These are phyloP conservation scores for Porodaedalea pini DNA, from an alignment of 1,284 basidiomycete species.

Conservation along the genomic window DNA sequence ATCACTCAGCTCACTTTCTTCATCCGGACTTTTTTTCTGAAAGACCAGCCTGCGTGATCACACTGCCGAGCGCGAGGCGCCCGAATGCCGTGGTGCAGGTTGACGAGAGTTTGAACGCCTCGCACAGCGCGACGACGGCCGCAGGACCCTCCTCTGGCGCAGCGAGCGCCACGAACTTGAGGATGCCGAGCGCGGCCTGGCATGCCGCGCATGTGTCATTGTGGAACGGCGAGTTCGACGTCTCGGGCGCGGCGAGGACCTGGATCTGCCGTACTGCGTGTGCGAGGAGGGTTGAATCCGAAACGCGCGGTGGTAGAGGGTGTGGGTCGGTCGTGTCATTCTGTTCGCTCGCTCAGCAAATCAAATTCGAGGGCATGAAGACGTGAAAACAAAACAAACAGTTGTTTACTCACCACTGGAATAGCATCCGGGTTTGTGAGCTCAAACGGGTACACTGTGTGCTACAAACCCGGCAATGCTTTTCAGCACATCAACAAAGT, in stretches of 20 bases:
- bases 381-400: not conserved
- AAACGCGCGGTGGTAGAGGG: slow-evolving; percentile 53
- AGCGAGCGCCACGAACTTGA: slow-evolving; percentile 62
- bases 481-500: slow-evolving; percentile 1
- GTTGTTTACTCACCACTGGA: slow-evolving; percentile 7
- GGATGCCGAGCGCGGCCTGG: slow-evolving; percentile 57
- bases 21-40: not conserved
- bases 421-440: slow-evolving; percentile 51
- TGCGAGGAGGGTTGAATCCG: slow-evolving; percentile 40
- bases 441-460: slow-evolving; percentile 44
- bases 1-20: not conserved
- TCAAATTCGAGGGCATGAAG: not conserved
- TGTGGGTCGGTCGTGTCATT: slow-evolving; percentile 62
- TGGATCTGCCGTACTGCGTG: slow-evolving; percentile 53
- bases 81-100: slow-evolving; percentile 50
- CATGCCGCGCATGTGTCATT: slow-evolving; percentile 58
- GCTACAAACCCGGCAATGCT: not conserved
- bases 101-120: slow-evolving; percentile 52
- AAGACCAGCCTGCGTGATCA: slow-evolving; percentile 60
- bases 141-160: slow-evolving; percentile 59
- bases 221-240: slow-evolving; percentile 45
- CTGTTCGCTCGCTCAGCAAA: not conserved
- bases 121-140: slow-evolving; percentile 58
- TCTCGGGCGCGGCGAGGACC: slow-evolving; percentile 37
- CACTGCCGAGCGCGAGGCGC: slow-evolving; percentile 47